Evolutionary conservation across 768 basidiomycete genomes (phyloP).

Genomic region (Xanthoconium purpureum): DNA sequence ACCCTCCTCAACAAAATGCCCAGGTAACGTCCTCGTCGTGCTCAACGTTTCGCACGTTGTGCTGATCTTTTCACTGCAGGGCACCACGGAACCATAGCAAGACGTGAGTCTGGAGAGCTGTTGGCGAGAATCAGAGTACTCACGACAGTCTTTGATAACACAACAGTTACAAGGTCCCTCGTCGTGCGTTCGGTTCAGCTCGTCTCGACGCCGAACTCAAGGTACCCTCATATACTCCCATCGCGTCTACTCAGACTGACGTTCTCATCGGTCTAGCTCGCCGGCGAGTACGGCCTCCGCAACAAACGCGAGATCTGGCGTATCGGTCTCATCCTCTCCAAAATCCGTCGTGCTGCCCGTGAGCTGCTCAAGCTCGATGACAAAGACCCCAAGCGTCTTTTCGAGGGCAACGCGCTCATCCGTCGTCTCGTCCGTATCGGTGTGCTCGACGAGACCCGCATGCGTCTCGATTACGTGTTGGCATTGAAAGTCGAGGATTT

Average conservation of each 20-base stretch:
- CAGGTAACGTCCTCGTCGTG: conserved; percentile 53
- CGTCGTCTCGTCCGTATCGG: conserved; percentile 97
- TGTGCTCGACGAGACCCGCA: conserved; percentile 97
- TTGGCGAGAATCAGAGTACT: conserved; percentile 65
- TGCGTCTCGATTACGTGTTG: conserved; percentile 99
- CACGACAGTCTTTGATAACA: conserved; percentile 50
- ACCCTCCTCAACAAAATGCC: conserved; percentile 75
- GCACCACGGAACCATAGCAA: conserved; percentile 91
- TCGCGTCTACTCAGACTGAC: not conserved
- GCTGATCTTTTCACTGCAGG: conserved; percentile 46
- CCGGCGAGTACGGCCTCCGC: conserved; percentile 99
- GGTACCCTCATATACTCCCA: conserved; percentile 46
- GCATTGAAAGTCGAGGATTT: conserved; percentile 99
- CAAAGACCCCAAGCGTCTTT: conserved; percentile 99
- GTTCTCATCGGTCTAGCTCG: conserved; percentile 61
- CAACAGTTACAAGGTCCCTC: conserved; percentile 96
- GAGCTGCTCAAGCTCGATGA: conserved; percentile 99
- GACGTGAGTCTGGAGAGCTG: conserved; percentile 88
- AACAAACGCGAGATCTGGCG: conserved; percentile 99
- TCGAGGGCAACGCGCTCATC: conserved; percentile 98
- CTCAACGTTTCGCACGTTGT: not conserved
- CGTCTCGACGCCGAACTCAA: conserved; percentile 99
- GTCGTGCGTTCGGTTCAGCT: conserved; percentile 93
- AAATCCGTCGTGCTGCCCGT: conserved; percentile 99
- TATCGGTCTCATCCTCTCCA: conserved; percentile 95